Evolutionary conservation across 2,329 filamentous ascomycete species (phyloP), one percentile per base, ranked within the genome.

Genomic region (Daldinia sp.): DNA sequence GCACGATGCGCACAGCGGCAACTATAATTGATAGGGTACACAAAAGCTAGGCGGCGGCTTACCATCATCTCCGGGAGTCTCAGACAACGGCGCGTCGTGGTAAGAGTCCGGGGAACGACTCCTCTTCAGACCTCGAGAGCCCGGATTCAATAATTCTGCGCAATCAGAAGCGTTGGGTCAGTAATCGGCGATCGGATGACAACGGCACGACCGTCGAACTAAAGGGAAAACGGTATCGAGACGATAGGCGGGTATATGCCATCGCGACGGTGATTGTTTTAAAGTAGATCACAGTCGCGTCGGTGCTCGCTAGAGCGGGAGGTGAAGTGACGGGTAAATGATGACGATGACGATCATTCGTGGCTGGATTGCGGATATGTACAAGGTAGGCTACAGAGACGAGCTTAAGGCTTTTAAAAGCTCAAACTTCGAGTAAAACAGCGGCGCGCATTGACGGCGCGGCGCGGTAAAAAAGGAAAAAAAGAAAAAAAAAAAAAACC

Each of bases 31-130:
- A 70, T 30, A 39, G 74, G 70, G 75, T 72, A 76, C 74, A 77
- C 73, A 77, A 72, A 33, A 67, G 77, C 72, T 73, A 76, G 77
- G 76, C 73, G 79, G 78, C 79, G 78, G 90, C 91, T 83, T 91
- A 94, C 92, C 89, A 86, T 92, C 89, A 83, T 92, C 87, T 84
- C 89, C 90, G 79, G 88, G 85, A 74, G 85, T 85, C 74, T 86
- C 87, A 73, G 82, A 82, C 67, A 80, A 74, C 63, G 81, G 81
- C 72, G 83, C 79, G 77, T 89, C 87, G 79, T 85, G 86, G 81
- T 89, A 88, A 67, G 80, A 82, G 75, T 92, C 88, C 75, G 92
- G 91, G 73, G 93, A 94, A 72, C 92, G 90, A 85, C 89, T 92
- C 80, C 93, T 88, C 84, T 97, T 97, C 75, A 90, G 83, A 74